These are phyloP conservation scores for Xerocomus spinulosus DNA, from an alignment of 768 basidiomycete genomes.

Conservation along the genomic window DNA sequence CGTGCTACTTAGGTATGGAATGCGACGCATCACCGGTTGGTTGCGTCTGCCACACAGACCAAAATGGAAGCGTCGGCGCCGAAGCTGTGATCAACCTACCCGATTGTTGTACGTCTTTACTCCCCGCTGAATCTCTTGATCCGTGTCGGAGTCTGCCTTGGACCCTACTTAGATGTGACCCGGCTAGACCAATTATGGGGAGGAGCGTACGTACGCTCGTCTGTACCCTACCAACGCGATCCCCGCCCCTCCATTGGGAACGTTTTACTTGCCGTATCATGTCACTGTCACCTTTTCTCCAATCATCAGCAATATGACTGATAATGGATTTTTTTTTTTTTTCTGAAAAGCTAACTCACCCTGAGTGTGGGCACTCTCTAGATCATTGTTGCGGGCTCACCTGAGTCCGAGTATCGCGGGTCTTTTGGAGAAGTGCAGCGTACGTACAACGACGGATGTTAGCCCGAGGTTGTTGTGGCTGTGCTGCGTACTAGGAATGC, in stretches of 20 bases:
- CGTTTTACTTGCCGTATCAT: not conserved
- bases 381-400: not conserved
- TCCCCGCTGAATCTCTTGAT: no score
- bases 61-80: constrained; percentile 30
- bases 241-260: no score
- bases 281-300: not conserved
- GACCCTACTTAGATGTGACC: no score
- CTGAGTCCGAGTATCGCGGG: not conserved
- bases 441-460: not conserved
- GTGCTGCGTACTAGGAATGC: not conserved
- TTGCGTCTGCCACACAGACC: constrained; percentile 42
- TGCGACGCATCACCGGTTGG: constrained; percentile 32
- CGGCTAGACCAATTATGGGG: no score
- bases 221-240: no score
- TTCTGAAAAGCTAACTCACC: not conserved
- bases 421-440: no score
- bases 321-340: not conserved
- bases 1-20: constrained; percentile 41
- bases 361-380: not conserved
- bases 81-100: constrained; percentile 6
- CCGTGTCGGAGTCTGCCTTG: no score
- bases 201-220: no score
- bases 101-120: no score
- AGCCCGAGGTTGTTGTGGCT: no score
- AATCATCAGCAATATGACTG: not conserved